Evolutionary conservation across 2,329 filamentous ascomycete species (phyloP).

Genomic region (Aspergillus fructus): DNA sequence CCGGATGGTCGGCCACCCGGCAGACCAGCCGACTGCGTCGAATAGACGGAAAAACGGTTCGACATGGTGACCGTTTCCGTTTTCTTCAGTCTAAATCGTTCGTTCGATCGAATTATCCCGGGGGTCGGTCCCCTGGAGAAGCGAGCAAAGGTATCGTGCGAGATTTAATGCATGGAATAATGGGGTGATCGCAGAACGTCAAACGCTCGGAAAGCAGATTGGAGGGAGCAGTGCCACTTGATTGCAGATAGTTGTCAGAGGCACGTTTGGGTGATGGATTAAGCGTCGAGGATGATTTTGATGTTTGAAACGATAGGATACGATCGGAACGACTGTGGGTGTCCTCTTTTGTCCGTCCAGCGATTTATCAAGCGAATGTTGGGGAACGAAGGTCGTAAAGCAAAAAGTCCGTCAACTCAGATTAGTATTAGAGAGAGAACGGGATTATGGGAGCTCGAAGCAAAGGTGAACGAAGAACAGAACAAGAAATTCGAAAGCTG

Average conservation of each 20-base stretch:
- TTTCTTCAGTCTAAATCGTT: background rate
- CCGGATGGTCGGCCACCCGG: constrained; percentile 56
- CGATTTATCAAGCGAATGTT: constrained; percentile 15
- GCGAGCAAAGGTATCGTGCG: background rate
- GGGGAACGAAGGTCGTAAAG: constrained; percentile 10
- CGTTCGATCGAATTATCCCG: background rate
- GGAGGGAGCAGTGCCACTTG: background rate
- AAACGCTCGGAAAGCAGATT: background rate
- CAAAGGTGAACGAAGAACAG: constrained; percentile 5
- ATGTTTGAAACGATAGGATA: background rate
- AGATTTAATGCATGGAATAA: constrained; percentile 8
- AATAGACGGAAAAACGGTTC: constrained; percentile 62
- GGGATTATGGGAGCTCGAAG: background rate
- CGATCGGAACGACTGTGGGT: background rate
- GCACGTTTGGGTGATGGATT: background rate
- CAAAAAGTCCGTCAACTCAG: constrained; percentile 12
- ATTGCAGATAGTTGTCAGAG: constrained; percentile 3
- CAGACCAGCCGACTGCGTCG: constrained; percentile 57
- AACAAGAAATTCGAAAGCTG: constrained; percentile 8
- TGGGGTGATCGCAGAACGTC: constrained; percentile 1
- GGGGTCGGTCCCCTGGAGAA: constrained; percentile 1
- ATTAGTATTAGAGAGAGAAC: constrained; percentile 14
- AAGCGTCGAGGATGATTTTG: background rate
- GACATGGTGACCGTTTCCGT: constrained; percentile 46
- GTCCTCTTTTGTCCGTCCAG: background rate